Evolutionary conservation across 352 stramenopile species (phyloP), one percentile per base, ranked within the genome.

Genomic region (Globisporangium megalacanthum): DNA sequence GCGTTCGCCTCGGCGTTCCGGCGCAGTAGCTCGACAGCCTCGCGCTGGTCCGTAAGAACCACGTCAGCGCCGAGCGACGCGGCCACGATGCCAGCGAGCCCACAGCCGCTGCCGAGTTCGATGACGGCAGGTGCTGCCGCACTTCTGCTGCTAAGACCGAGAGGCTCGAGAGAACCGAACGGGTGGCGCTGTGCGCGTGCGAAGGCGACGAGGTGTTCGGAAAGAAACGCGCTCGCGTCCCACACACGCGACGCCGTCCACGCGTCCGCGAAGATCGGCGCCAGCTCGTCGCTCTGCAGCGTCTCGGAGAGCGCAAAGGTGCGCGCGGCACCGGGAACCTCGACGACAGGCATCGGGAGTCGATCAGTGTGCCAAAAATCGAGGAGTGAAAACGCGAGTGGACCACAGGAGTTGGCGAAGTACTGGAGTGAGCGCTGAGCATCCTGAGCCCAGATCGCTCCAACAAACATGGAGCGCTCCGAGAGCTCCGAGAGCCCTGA

Each of bases 221-320:
- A 66, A 17, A 94, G 61, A 63, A 90, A 94, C 49, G 69, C 58
- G 50, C 80, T 91, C 15, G 81, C 76, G 31, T 77, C 66, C 82
- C 82, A 92, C 31, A 92, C 82, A 22, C 74, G 77, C 20, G 80
- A 92, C 0, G 80, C 82, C 6, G 82, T 94, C 84, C 84, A 94
- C 5, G 80, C 79, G 55, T 94, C 84, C 1, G 65, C 77, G 63
- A 94, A 94, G 66, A 94, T 87, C 25, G 82, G 79, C 20, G 79
- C 84, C 29, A 94, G 74, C 64, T 85, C 70, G 46, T 74, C 71
- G 61, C 72, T 82, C 51, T 70, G 58, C 42, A 94, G 71, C 56
- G 83, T 91, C 73, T 94, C 84, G 11, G 84, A 94, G 58, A 94
- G 70, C 58, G 65, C 62, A 61, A 83, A 93, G 45, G 33, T 52